Evolutionary conservation across 768 basidiomycete species (phyloP), one percentile per base, ranked within the genome.

Genomic region (Gelatoporia subvermispora): DNA sequence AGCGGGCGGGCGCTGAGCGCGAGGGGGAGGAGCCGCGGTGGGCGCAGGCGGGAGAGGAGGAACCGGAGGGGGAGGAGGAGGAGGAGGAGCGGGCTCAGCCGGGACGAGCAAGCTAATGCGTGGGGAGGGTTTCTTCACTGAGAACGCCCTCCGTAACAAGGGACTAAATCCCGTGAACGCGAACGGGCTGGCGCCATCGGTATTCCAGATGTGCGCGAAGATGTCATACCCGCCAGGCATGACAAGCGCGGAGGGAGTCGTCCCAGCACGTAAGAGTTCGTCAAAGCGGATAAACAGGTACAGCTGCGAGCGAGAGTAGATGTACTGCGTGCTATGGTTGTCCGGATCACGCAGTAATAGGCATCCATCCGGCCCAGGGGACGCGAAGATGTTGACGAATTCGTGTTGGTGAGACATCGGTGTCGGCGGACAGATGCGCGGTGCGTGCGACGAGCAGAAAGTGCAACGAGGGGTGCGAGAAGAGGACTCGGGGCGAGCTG

Each of bases 141-240:
- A n/a, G n/a, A n/a, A n/a, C n/a, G n/a, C n/a, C n/a, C n/a, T n/a
- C n/a, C n/a, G n/a, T n/a, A n/a, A n/a, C n/a, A n/a, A n/a, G n/a
- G n/a, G n/a, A n/a, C n/a, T n/a, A n/a, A n/a, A n/a, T n/a, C n/a
- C n/a, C n/a, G n/a, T n/a, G 37, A 47, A 47, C 21, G 15, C 36
- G 44, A 24, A 46, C 8, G 8, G 13, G 39, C 21, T 34, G 4
- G 38, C 9, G 10, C 3, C 20, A 35, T 51, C 50, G 24, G 15
- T 18, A 3, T 23, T 5, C 50, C 50, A 51, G 3, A 46, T 28
- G 1, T 17, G 8, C 20, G 21, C 37, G 22, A 51, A 51, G 8
- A 13, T 34, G 9, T 11, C 18, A 23, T 51, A 51, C 7, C 50
- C 50, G 8, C 39, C 44, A 2, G 44, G 50, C 8, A 51, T n/a